Conservation (phyloP, 2,329 filamentous ascomycete species). For the Aspergillus fijiensis region DNA sequence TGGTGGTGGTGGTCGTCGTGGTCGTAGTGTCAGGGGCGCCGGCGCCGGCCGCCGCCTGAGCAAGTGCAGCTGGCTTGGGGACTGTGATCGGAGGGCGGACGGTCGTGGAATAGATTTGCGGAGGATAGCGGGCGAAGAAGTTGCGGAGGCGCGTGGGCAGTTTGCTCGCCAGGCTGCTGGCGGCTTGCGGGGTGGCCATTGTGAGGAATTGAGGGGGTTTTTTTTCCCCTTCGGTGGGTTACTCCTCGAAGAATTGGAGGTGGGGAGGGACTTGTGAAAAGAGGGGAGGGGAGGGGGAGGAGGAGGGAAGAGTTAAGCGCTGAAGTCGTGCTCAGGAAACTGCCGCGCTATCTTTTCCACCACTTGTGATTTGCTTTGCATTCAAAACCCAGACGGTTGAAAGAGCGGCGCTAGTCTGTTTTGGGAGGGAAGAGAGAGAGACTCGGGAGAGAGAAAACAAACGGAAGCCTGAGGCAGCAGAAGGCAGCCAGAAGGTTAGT, state of each 20-base stretch:
- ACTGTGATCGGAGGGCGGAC: conserved; percentile 28
- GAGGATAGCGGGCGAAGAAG: conserved; percentile 90
- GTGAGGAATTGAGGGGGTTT: neutral
- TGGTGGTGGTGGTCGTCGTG: conserved; percentile 20
- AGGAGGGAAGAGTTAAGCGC: neutral
- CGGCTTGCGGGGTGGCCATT: conserved; percentile 23
- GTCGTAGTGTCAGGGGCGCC: too few species aligned
- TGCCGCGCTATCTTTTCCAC: neutral
- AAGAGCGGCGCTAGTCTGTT: conserved; percentile 21
- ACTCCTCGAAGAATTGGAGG: neutral
- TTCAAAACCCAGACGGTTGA: neutral
- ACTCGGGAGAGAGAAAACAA: neutral
- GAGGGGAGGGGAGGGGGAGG: neutral
- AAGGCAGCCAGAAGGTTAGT: too few species aligned
- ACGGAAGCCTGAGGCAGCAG: too few species aligned
- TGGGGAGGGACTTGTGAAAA: too few species aligned
- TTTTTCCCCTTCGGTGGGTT: neutral
- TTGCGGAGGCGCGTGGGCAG: conserved; percentile 75
- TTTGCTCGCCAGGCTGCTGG: conserved; percentile 20
- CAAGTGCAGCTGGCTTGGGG: conserved; percentile 20
- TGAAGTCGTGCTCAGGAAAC: neutral
- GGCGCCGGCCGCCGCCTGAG: too few species aligned
- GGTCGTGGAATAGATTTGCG: conserved; percentile 52
- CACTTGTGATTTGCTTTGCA: conserved; percentile 1
- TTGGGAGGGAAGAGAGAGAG: conserved; percentile 11